Evolutionary conservation across 352 stramenopile genomes (phyloP).

Genomic region (Elongisporangium undulatum): DNA sequence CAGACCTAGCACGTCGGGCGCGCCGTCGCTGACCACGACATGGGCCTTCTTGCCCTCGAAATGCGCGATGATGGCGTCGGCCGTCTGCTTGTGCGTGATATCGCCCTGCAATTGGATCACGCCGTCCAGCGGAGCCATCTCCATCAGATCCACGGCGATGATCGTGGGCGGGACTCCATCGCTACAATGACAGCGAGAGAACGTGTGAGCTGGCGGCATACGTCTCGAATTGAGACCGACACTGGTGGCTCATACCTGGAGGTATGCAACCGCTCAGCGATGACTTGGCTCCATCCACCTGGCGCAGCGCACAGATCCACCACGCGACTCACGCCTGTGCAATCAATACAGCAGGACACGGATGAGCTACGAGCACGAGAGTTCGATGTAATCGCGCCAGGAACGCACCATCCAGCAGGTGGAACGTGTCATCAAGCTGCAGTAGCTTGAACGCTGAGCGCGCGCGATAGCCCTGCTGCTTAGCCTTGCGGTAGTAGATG

Average conservation of each 20-base stretch:
- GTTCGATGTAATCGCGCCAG: background rate
- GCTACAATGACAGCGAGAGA: background rate
- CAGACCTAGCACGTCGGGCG: constrained; percentile 94
- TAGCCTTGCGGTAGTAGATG: constrained; percentile 92
- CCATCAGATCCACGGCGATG: constrained; percentile 83
- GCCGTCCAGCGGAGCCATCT: constrained; percentile 96
- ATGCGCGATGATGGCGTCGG: constrained; percentile 62
- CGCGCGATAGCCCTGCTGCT: constrained; percentile 94
- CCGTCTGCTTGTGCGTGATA: constrained; percentile 77
- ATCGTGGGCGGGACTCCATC: constrained; percentile 24
- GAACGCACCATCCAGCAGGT: constrained; percentile 77
- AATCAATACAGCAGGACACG: background rate
- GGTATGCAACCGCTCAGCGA: constrained; percentile 64
- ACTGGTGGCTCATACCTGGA: background rate
- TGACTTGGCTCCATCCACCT: constrained; percentile 86
- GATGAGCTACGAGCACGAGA: background rate
- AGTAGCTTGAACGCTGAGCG: constrained; percentile 98
- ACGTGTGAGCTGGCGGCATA: background rate
- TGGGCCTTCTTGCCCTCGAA: constrained; percentile 89
- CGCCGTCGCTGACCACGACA: constrained; percentile 98
- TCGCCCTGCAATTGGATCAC: constrained; percentile 76
- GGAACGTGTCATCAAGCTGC: constrained; percentile 98
- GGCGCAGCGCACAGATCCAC: constrained; percentile 83
- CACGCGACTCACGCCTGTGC: constrained; percentile 61
- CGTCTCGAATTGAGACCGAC: background rate